Base-by-base conservation (phyloP, 768 basidiomycete genomes). In the Pisolithus microcarpus region DNA sequence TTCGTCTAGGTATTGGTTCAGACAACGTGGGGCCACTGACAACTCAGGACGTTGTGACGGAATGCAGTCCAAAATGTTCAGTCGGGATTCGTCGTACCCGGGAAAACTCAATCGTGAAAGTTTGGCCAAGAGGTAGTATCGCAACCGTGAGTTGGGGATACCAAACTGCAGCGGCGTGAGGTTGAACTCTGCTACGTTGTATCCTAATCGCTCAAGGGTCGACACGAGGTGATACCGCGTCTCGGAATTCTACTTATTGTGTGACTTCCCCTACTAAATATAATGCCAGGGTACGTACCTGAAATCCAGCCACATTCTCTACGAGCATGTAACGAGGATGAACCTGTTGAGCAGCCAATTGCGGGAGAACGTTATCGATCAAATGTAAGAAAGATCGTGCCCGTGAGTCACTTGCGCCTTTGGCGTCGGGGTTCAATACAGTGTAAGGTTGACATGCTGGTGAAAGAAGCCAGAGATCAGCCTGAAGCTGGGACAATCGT, bases 401-500 rank as follows among this genome's bases (percentile, higher is more conserved):
- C 13, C 87, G 79, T 10, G 87, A 84, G 68, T 91, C 89, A 10
- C 68, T 67, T 7, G 76, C 78, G 9, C 85, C 87, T 69, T 82
- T 83, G 8, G 85, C 84, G 13, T 75, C 70, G 4, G 85, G 81
- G 59, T 87, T 89, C 47, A 91, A 69, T 2, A 87, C 78, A 0
- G 89, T 90, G 59, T 90, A 91, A 0, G 89, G 89, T 60, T 91
- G 88, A 63, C 88, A 91, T 7, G 87, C 80, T 5, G 88, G 89
- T 0, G 88, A 90, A 42, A 89, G 65, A 16, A 91, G 75, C 88
- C 89, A 91, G 5, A 88, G 62, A 54, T 82, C 66, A 16, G 85
- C 83, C 48, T 76, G 53, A 24, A 77, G 67, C 18, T 57, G 50
- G 11, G 73, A 69, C 6, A 91, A 66, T 15, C 70, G 65, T 2